Conservation (phyloP, 2,329 filamentous ascomycete species). For the Dryadomyces sulphureus region DNA sequence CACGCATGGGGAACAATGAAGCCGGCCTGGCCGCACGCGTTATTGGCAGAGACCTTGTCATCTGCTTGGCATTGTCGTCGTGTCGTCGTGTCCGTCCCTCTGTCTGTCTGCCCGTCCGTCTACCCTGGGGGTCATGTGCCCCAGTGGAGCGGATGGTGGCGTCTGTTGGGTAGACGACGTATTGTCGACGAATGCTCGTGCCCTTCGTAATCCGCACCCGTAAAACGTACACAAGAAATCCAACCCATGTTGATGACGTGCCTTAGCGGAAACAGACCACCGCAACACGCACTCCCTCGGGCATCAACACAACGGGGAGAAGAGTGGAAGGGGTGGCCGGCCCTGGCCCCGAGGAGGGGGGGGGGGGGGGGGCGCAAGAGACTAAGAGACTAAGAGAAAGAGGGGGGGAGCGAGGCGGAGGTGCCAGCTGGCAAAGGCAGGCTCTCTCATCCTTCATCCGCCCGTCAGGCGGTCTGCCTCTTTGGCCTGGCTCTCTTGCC, state of each 20-base stretch:
- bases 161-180: too few species aligned
- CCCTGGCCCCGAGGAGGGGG: not conserved
- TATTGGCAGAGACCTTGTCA: not conserved
- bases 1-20: not conserved
- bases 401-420: not conserved
- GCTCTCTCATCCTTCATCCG: not conserved
- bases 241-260: not conserved
- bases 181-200: too few species aligned
- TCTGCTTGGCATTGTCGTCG: not conserved
- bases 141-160: not conserved
- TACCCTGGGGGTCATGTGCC: not conserved
- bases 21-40: too few species aligned
- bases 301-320: not conserved
- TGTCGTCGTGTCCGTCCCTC: not conserved
- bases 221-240: not conserved
- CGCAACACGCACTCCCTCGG: not conserved
- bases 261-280: not conserved
- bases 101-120: too few species aligned
- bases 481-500: too few species aligned
- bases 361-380: not conserved
- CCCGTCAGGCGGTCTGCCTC: constrained; percentile 1
- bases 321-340: too few species aligned
- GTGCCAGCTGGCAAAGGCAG: constrained; percentile 3
- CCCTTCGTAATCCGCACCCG: too few species aligned
- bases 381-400: too few species aligned